These are phyloP conservation scores for Zalaria sp. DNA, from an alignment of 2,329 filamentous ascomycete genomes.

Conservation along the genomic window DNA sequence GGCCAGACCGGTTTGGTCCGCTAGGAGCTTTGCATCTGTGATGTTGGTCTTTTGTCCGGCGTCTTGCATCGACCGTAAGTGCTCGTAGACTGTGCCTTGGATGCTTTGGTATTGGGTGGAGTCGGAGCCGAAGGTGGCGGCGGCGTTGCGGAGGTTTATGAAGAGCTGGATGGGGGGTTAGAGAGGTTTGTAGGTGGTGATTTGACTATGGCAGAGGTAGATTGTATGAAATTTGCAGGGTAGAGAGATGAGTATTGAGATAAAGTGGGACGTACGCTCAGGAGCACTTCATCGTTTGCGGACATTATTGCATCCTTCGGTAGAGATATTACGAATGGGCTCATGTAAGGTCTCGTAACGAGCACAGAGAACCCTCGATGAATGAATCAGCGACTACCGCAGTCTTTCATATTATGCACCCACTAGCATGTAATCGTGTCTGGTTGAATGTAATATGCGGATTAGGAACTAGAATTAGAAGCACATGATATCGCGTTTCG, in stretches of 20 bases:
- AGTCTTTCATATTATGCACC: too few relatives aligned
- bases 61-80: slow-evolving; percentile 16
- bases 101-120: slow-evolving; percentile 17
- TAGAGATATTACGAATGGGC: too few relatives aligned
- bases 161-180: slow-evolving; percentile 15
- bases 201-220: too few relatives aligned
- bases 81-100: slow-evolving; percentile 15
- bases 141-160: slow-evolving; percentile 20
- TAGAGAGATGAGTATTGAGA: neutral
- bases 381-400: too few relatives aligned
- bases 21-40: neutral
- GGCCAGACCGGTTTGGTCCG: neutral
- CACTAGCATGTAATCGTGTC: too few relatives aligned
- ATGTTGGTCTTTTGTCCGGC: slow-evolving; percentile 13
- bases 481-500: too few relatives aligned
- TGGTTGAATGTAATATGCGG: too few relatives aligned
- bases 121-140: slow-evolving; percentile 19
- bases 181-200: too few relatives aligned
- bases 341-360: too few relatives aligned
- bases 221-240: neutral
- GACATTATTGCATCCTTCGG: neutral
- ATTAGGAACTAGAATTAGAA: too few relatives aligned
- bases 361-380: too few relatives aligned
- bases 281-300: neutral
- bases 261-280: neutral